A percentile compares a stretch with the other conserved stretches of the same genome.
phyloP scores from a whole-genome alignment of 768 basidiomycete genomes.

The Suillus brevipes region DNA sequence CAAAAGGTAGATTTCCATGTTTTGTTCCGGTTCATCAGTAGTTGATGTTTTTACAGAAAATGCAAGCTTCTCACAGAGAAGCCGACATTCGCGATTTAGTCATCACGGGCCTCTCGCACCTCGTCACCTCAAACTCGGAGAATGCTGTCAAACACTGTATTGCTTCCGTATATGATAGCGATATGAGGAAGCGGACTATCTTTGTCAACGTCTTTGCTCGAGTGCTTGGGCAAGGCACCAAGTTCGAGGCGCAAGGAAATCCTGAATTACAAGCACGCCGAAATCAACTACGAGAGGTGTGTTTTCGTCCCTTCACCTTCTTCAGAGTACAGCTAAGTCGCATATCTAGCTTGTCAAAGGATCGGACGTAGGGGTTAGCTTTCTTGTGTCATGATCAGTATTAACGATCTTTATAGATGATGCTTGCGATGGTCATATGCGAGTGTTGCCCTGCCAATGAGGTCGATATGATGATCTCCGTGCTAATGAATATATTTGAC shows the following conservation, averaged over 20 bases:
- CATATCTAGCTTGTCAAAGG: constrained; percentile 63
- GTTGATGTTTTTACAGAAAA: constrained; percentile 36
- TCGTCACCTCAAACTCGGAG: constrained; percentile 83
- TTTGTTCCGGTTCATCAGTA: background rate
- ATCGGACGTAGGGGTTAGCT: constrained; percentile 54
- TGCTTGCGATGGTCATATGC: constrained; percentile 81
- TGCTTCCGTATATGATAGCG: constrained; percentile 71
- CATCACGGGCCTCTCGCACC: constrained; percentile 76
- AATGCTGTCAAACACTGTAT: constrained; percentile 89
- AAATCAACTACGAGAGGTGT: constrained; percentile 59
- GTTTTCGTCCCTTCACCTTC: constrained; percentile 20
- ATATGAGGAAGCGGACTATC: constrained; percentile 68
- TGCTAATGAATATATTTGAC: constrained; percentile 86
- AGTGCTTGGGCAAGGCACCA: constrained; percentile 77
- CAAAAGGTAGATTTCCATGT: constrained; percentile 38
- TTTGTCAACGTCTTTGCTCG: constrained; percentile 85
- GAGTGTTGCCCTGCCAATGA: constrained; percentile 80
- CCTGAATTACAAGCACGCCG: constrained; percentile 47
- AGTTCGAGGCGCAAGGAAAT: constrained; percentile 65
- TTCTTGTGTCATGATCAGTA: constrained; percentile 2
- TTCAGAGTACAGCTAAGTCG: constrained; percentile 9
- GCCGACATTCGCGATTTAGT: constrained; percentile 72
- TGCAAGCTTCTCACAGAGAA: constrained; percentile 48
- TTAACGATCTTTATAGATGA: constrained; percentile 48
- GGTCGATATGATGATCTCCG: constrained; percentile 81